These are phyloP conservation scores for Mucor irregularis DNA, from an alignment of 371 early-diverging fungal species.

Conservation along the genomic window DNA sequence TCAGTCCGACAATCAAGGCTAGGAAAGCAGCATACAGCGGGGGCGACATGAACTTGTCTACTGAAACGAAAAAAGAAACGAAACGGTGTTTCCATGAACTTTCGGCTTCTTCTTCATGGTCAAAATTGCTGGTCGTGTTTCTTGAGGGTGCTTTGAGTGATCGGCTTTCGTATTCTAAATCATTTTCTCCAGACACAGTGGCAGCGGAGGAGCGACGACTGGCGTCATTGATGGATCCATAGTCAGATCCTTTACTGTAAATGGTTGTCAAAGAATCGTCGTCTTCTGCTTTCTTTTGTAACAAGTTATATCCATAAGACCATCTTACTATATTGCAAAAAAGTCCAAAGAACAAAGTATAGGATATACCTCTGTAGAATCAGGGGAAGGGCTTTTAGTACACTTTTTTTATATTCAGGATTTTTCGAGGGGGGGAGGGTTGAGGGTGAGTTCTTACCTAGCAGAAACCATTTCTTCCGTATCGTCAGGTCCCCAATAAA, in stretches of 20 bases:
- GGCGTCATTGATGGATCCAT: background rate
- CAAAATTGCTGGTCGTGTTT: too few relatives aligned
- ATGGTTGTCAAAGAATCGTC: background rate
- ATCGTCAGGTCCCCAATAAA: slow-evolving; percentile 63
- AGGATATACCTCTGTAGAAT: slow-evolving; percentile 65
- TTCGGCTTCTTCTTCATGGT: background rate
- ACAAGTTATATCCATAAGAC: slow-evolving; percentile 72
- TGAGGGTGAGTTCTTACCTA: slow-evolving; percentile 37
- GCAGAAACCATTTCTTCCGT: slow-evolving; percentile 64
- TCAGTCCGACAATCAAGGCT: slow-evolving; percentile 59
- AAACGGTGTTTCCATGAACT: too few relatives aligned
- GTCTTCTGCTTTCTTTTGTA: slow-evolving; percentile 34
- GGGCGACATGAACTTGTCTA: slow-evolving; percentile 66
- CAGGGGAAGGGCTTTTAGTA: slow-evolving; percentile 23
- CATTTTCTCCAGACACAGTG: background rate
- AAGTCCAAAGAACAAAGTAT: slow-evolving; percentile 73
- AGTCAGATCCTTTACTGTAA: background rate
- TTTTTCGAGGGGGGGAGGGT: background rate
- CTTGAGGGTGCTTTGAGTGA: too few relatives aligned
- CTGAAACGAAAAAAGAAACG: too few relatives aligned
- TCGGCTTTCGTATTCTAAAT: background rate
- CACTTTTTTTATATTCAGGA: background rate
- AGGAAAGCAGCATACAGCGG: slow-evolving; percentile 64
- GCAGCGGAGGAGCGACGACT: background rate
- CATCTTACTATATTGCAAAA: slow-evolving; percentile 75